These are phyloP conservation scores for Leccinum pallidistipes DNA, from an alignment of 1,284 basidiomycete species.

Conservation along the genomic window DNA sequence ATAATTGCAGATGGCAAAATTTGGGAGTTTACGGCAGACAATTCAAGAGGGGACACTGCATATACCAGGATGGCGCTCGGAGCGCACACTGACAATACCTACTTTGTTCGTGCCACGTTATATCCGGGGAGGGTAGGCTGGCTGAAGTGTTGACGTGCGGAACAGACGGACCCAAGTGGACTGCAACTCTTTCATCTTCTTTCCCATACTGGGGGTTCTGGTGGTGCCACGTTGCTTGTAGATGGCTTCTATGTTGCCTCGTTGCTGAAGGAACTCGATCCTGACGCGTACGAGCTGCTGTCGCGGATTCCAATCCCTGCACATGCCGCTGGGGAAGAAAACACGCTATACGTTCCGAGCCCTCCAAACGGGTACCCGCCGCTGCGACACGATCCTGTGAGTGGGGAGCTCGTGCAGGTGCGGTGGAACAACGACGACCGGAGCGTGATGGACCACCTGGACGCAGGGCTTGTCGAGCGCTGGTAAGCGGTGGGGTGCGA, in stretches of 20 bases:
- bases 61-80: constrained; percentile 89
- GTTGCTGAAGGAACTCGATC: constrained; percentile 72
- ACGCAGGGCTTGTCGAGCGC: constrained; percentile 58
- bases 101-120: constrained; percentile 60
- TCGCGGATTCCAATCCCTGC: constrained; percentile 72
- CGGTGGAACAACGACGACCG: constrained; percentile 97
- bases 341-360: constrained; percentile 59
- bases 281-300: constrained; percentile 72
- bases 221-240: constrained; percentile 88
- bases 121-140: neutral
- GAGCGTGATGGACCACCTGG: constrained; percentile 70
- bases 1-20: constrained; percentile 75
- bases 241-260: constrained; percentile 94
- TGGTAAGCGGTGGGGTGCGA: constrained; percentile 50
- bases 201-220: constrained; percentile 78
- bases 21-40: constrained; percentile 96
- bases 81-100: constrained; percentile 96
- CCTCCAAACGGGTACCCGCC: constrained; percentile 66
- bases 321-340: constrained; percentile 85
- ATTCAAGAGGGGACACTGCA: constrained; percentile 88
- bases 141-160: constrained; percentile 15
- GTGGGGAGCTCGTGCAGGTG: constrained; percentile 73
- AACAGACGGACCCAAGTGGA: constrained; percentile 87
- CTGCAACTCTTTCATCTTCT: constrained; percentile 95
- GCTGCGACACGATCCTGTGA: constrained; percentile 60